Evolutionary conservation across 768 basidiomycete species (phyloP).

Genomic region (Russula virescens): DNA sequence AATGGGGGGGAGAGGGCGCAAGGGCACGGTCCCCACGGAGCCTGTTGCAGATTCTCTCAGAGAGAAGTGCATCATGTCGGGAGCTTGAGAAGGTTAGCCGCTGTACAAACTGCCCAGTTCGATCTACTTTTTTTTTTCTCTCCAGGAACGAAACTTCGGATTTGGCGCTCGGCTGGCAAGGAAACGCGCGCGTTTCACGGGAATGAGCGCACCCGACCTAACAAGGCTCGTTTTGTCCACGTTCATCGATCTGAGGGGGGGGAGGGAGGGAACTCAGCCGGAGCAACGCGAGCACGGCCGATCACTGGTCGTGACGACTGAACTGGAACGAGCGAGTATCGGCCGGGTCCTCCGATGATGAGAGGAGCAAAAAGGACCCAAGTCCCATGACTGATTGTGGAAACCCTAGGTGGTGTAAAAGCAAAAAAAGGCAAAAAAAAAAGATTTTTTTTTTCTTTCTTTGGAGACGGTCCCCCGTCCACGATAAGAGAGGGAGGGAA

Average conservation of each 20-base stretch:
- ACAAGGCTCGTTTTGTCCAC: background rate
- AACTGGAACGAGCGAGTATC: background rate
- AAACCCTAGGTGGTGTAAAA: background rate
- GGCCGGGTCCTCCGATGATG: background rate
- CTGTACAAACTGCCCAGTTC: conserved; percentile 15
- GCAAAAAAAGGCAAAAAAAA: too few species aligned
- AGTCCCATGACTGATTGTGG: conserved; percentile 8
- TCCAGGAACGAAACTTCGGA: conserved; percentile 15
- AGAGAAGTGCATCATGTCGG: conserved; percentile 15
- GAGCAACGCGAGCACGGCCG: conserved; percentile 9
- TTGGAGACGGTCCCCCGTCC: background rate
- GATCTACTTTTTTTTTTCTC: conserved; percentile 21
- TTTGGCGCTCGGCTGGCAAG: conserved; percentile 25
- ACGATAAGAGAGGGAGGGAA: background rate
- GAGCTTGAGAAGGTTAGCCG: conserved; percentile 23
- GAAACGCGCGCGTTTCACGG: conserved; percentile 20
- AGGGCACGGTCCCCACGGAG: conserved; percentile 20
- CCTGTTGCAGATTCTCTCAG: conserved; percentile 14
- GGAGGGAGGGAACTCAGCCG: too few species aligned
- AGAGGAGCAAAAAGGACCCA: background rate
- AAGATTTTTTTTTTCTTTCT: background rate
- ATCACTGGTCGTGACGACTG: conserved; percentile 9
- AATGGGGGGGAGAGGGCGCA: conserved; percentile 20
- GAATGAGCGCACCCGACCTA: conserved; percentile 2
- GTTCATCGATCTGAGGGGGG: background rate